Percentiles rank a stretch among this genome's conserved stretches.
These are phyloP conservation scores for Albifimbria verrucaria DNA, from an alignment of 2,329 filamentous ascomycete species.

Conservation along the genomic window DNA sequence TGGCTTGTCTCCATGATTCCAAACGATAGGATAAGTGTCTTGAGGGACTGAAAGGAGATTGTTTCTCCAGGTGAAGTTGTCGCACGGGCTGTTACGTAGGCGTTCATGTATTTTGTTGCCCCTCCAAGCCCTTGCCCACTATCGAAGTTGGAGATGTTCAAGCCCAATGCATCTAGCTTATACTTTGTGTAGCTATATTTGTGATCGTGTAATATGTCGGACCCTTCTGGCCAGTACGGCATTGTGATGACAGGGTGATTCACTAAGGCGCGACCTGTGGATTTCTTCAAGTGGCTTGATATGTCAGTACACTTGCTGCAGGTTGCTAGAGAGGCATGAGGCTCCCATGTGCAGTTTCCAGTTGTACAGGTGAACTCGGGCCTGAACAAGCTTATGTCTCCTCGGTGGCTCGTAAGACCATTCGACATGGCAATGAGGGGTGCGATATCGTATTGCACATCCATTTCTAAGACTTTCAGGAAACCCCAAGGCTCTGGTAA, in stretches of 20 bases:
- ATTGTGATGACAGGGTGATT: constrained; percentile 5
- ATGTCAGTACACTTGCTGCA: constrained; percentile 8
- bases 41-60: neutral
- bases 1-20: constrained; percentile 6
- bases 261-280: neutral
- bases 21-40: constrained; percentile 7
- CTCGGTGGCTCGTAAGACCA: constrained; percentile 3
- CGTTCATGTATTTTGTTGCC: too few relatives aligned
- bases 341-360: constrained; percentile 10
- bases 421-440: constrained; percentile 4
- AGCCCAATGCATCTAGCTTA: neutral
- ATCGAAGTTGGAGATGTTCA: neutral
- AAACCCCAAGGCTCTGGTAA: neutral
- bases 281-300: neutral
- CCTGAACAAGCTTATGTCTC: neutral
- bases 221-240: neutral
- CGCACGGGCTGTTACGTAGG: neutral
- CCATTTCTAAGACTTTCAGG: neutral
- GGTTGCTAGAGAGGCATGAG: constrained; percentile 2
- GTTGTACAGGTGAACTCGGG: constrained; percentile 7
- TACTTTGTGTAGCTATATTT: neutral
- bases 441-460: neutral
- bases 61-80: neutral
- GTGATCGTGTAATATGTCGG: too few relatives aligned
- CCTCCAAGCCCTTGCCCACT: neutral